Evolutionary conservation across 1,284 basidiomycete genomes (phyloP), one percentile per base, ranked within the genome.

Genomic region (Cryptococcus maquisensis): DNA sequence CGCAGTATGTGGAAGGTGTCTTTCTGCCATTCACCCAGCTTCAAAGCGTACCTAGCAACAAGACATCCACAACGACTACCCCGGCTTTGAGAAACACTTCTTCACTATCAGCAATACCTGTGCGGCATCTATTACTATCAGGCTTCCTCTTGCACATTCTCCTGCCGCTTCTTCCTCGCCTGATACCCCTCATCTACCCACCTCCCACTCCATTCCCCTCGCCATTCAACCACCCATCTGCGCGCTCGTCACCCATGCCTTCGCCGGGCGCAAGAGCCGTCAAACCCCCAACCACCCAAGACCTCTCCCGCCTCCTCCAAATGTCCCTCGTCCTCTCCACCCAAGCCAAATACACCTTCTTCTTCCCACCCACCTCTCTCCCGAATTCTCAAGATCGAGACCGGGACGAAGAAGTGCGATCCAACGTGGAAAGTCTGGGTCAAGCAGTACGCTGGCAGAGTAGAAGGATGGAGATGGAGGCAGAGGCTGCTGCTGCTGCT

Each of bases 11-110:
- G 28, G 73, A 78, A 62, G 80, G 77, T 21, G 75, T 79, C 56
- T 80, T 81, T 55, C 69, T 81, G 18, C 80, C 80, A 0, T 68
- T 75, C 57, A 63, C 69, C 4, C 72, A 74, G 35, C 62, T 74
- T 3, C 62, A 65, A 16, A 73, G 72, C 21, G 50, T 66, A 2
- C 63, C 66, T 4, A 52, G 62, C 1, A 52, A 60, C 23, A 52
- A 61, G 9, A 42, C 54, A 2, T 48, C 57, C 12, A 49, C 63
- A 16, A 23, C 56, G 12, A n/a, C 56, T 9, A 15, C 37, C 16
- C 44, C 58, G 2, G 44, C 48, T 18, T 42, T 57, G 21, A 49
- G 45, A 7, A 42, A 61, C n/a, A 23, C 56, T 8, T 52, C 51
- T 52, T 3, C 47, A 49, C 24, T 32, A 9, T 55, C 63, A 2